Evolutionary conservation across 2,329 filamentous ascomycete species (phyloP), one percentile per base, ranked within the genome.

Genomic region (Botryosphaeria dothidea): DNA sequence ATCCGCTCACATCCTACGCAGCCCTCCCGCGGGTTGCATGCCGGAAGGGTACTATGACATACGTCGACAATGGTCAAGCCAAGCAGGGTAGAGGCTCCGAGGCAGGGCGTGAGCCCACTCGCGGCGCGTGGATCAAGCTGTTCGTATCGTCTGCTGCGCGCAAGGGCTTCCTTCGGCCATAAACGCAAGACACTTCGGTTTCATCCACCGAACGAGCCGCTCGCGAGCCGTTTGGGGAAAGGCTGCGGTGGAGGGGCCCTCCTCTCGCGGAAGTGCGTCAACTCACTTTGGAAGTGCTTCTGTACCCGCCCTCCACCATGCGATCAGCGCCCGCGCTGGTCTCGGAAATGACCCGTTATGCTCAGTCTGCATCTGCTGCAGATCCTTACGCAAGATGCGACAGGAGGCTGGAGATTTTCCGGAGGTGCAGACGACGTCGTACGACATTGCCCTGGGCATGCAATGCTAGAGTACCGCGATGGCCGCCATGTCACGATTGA

Each of bases 321-420:
- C 41, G 62, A 64, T 57, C 62, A 56, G 62, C 62, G 43, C 62
- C n/a, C 62, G 54, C 27, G 51, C 62, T 64, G 38, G 49, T 48
- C 48, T 65, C 63, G 63, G 63, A 65, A 36, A 65, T 65, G 63
- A 65, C 63, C 34, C 43, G 31, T 60, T 25, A 60, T 60, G 43
- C 52, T 52, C 45, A 41, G 51, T 51, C 38, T 49, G 41, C 29
- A 31, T 43, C 43, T 23, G 41, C 51, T 38, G 63, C 63, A 65
- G 63, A 65, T 65, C 63, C 52, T 60, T 65, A 65, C 52, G 63
- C 63, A 65, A 65, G 63, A 58, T 65, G 63, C 54, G 25, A 58
- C 52, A 65, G 63, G 63, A 58, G 52, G 52, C 63, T 51, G 63
- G 63, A 58, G 63, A 65, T 65, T 60, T 65, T 65, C 63, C 54